Evolutionary conservation across 2,329 filamentous ascomycete species (phyloP).

Genomic region (Venturia pyrina): DNA sequence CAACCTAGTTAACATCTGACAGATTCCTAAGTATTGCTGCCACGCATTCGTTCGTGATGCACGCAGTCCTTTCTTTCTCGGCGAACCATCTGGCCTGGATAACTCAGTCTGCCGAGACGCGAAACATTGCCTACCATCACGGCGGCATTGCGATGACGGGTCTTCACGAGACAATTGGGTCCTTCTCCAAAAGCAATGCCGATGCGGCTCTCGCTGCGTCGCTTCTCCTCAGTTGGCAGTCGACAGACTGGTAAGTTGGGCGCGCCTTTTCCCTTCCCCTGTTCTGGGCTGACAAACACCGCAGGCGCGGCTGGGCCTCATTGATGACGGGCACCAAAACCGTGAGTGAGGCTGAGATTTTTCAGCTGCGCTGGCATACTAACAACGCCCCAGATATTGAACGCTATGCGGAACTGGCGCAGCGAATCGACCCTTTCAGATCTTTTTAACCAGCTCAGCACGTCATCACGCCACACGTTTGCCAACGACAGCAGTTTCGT

Average conservation of each 20-base stretch:
- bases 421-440: slow-evolving; percentile 79
- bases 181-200: slow-evolving; percentile 76
- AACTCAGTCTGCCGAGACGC: slow-evolving; percentile 73
- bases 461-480: slow-evolving; percentile 25
- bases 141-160: slow-evolving; percentile 78
- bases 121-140: slow-evolving; percentile 83
- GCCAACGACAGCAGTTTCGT: slow-evolving; percentile 57
- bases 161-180: slow-evolving; percentile 74
- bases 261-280: slow-evolving; percentile 22
- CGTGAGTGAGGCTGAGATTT: slow-evolving; percentile 42
- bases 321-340: slow-evolving; percentile 86
- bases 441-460: slow-evolving; percentile 67
- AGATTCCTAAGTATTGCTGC: slow-evolving; percentile 77
- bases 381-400: slow-evolving; percentile 54
- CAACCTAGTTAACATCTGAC: slow-evolving; percentile 11
- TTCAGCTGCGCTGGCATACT: slow-evolving; percentile 12
- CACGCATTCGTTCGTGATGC: slow-evolving; percentile 82
- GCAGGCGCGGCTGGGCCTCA: slow-evolving; percentile 83
- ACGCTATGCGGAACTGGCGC: slow-evolving; percentile 86
- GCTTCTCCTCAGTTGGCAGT: slow-evolving; percentile 89
- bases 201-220: slow-evolving; percentile 89
- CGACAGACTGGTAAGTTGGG: slow-evolving; percentile 70
- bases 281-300: background rate
- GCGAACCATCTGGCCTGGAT: slow-evolving; percentile 88
- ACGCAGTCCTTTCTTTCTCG: slow-evolving; percentile 84